Evolutionary conservation across 345 rosid genomes (phyloP).

Genomic region (Eucalyptus curtisii): DNA sequence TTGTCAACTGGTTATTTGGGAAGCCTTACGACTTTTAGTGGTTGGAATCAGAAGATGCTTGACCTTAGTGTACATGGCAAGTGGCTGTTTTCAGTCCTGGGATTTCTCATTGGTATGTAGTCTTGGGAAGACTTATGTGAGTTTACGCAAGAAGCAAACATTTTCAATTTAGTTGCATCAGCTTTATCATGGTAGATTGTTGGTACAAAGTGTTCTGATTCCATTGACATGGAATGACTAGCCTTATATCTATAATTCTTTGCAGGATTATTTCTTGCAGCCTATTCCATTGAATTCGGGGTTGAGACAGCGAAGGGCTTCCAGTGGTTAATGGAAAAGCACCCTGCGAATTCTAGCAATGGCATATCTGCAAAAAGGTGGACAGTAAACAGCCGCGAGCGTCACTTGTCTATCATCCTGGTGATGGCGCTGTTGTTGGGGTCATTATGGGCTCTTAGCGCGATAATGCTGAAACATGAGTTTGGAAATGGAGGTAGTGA

Average conservation of each 20-base stretch:
- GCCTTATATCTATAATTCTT: neutral
- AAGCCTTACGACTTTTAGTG: conserved; percentile 94
- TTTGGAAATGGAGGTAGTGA: conserved; percentile 31
- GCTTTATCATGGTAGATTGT: neutral
- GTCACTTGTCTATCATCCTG: conserved; percentile 25
- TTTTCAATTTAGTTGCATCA: neutral
- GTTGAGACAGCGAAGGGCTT: conserved; percentile 78
- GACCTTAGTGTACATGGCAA: conserved; percentile 64
- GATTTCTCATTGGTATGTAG: conserved; percentile 58
- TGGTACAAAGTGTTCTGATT: neutral
- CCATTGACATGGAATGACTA: neutral
- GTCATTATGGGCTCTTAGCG: conserved; percentile 37
- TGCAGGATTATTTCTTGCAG: conserved; percentile 75
- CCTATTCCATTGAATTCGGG: conserved; percentile 66
- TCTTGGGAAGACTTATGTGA: neutral
- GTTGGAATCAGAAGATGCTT: conserved; percentile 97
- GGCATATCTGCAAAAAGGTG: conserved; percentile 4
- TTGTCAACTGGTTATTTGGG: conserved; percentile 85
- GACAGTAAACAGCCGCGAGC: conserved; percentile 24
- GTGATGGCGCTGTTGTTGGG: conserved; percentile 32
- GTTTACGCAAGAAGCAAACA: neutral
- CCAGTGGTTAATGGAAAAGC: conserved; percentile 27
- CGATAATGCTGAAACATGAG: conserved; percentile 25
- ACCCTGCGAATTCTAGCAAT: neutral
- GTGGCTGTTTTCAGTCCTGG: conserved; percentile 55